Evolutionary conservation across 2,329 filamentous ascomycete genomes (phyloP), one percentile per base, ranked within the genome.

Genomic region (Aquanectria penicillioides): DNA sequence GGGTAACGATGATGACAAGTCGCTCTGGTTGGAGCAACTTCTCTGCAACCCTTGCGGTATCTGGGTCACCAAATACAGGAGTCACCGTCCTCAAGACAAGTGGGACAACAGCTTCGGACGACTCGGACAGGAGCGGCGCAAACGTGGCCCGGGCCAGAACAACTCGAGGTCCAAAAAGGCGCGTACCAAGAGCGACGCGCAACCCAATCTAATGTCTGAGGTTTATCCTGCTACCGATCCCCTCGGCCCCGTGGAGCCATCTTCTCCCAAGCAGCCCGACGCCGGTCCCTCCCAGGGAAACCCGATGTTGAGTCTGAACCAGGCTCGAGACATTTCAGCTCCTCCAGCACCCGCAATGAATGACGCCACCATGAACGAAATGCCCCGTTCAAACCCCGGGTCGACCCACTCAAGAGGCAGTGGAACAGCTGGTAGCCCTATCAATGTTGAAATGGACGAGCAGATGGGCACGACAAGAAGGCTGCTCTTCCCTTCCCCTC

Each of bases 31-130:
- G 38, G 86, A 92, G 67, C 84, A 92, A 54, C 83, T 91, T 23
- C 84, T 98, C 31, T 99, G 95, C 81, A 99, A 99, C 74, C 93
- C 94, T 57, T 99, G 95, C 73, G 95, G 95, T 15, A 88, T 99
- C 36, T 99, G 93, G 93, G 89, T 99, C 67, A 88, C 89, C 60
- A 98, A 97, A 71, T 93, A 90, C 75, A 93, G 91, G 71, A 84
- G 80, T 20, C 95, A 97, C 80, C 89, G 95, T 8, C 95, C 95
- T 3, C 81, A 87, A 51, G 88, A 94, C 60, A 88, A 89, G 64
- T 99, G 94, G 94, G 89, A 90, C 64, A 91, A 86, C 63, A 83
- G 84, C 55, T 78, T 81, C 28, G 78, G 81, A 25, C 79, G 83
- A 28, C 74, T 86, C 2, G 80, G 79, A 23, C 83, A 83, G 66